Evolutionary conservation across 2,329 filamentous ascomycete species (phyloP).

Genomic region (Arthrobotrys iridis): DNA sequence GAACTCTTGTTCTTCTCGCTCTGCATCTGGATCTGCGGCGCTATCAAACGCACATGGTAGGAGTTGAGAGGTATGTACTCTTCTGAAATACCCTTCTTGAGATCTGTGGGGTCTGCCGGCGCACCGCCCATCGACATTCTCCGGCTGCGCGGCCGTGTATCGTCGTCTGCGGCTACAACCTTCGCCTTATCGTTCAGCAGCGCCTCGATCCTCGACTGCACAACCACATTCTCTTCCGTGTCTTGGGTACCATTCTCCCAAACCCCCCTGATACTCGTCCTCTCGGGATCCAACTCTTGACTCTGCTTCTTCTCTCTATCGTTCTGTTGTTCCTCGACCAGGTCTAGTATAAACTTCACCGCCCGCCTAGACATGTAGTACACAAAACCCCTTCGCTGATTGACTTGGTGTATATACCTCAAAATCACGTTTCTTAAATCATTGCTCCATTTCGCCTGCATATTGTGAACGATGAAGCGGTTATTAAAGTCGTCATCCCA

Average conservation of each 20-base stretch:
- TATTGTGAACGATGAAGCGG: slow-evolving; percentile 96
- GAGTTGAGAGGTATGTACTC: slow-evolving; percentile 92
- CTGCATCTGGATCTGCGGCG: slow-evolving; percentile 96
- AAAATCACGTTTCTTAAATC: slow-evolving; percentile 93
- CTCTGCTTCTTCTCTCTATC: slow-evolving; percentile 46
- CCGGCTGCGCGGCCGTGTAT: slow-evolving; percentile 60
- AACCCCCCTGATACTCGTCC: slow-evolving; percentile 55
- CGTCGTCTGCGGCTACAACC: slow-evolving; percentile 77
- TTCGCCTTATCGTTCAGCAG: slow-evolving; percentile 84
- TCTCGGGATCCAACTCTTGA: slow-evolving; percentile 37
- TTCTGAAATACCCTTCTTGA: slow-evolving; percentile 79
- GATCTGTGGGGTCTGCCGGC: slow-evolving; percentile 69
- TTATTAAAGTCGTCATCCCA: slow-evolving; percentile 97
- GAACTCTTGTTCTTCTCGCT: slow-evolving; percentile 98
- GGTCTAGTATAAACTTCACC: slow-evolving; percentile 97
- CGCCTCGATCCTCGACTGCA: slow-evolving; percentile 67
- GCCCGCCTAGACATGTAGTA: slow-evolving; percentile 97
- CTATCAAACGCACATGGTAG: slow-evolving; percentile 93
- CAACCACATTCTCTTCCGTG: slow-evolving; percentile 56
- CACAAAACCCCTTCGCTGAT: slow-evolving; percentile 92
- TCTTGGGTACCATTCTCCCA: slow-evolving; percentile 39
- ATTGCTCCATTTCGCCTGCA: slow-evolving; percentile 99
- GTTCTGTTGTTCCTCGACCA: slow-evolving; percentile 78
- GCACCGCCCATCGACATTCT: slow-evolving; percentile 59
- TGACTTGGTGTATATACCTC: slow-evolving; percentile 96